phyloP scores from a whole-genome alignment of 192 early-diverging fungal genomes.

The Backusella liffmaniae region DNA sequence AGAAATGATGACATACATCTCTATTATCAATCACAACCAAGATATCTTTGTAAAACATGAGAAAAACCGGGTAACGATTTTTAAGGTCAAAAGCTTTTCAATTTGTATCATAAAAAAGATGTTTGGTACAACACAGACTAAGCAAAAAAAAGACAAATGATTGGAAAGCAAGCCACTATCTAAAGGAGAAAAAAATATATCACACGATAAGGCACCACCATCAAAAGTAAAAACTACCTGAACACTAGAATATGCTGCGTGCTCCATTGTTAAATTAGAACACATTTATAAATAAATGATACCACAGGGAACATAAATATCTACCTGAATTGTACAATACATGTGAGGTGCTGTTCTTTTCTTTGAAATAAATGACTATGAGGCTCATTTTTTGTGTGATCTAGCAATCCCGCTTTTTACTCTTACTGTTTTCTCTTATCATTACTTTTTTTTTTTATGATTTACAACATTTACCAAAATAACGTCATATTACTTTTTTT shows the following conservation, averaged over 20 bases:
- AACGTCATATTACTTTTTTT: not conserved
- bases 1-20: not conserved
- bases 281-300: not conserved
- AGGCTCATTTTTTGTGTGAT: not conserved
- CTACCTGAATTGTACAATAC: not conserved
- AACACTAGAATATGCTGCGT: not conserved
- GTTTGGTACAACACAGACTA: not conserved
- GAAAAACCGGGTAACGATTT: not conserved
- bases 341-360: not conserved
- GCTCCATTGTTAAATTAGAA: not conserved
- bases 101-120: not conserved
- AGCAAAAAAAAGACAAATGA: not conserved
- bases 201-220: not conserved
- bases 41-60: not conserved
- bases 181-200: not conserved
- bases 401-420: not conserved
- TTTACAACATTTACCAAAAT: not conserved
- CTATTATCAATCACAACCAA: not conserved
- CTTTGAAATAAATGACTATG: not conserved
- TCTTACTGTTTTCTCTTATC: not conserved
- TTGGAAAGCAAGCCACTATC: not conserved
- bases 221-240: not conserved
- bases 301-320: not conserved
- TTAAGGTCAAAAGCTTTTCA: not conserved
- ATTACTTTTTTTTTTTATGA: not conserved